A percentile compares a stretch with the other conserved stretches of the same genome.
These are phyloP conservation scores for Prunus davidiana DNA, from an alignment of 306 rosid genomes.

Conservation along the genomic window DNA sequence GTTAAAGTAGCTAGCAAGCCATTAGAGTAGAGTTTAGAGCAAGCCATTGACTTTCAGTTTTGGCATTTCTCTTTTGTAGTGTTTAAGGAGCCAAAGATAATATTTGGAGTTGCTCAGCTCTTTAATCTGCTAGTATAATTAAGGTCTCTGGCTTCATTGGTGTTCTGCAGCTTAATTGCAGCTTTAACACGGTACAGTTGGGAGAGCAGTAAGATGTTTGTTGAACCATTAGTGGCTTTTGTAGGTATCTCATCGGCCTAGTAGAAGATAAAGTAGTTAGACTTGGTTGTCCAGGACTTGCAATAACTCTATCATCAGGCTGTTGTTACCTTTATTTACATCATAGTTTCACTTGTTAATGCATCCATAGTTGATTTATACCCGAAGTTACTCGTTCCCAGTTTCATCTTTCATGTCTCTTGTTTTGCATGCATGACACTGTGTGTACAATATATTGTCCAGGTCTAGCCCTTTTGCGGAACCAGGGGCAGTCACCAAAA, in stretches of 20 bases:
- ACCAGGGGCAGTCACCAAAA: conserved; percentile 39
- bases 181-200: background rate
- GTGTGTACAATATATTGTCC: conserved; percentile 22
- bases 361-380: background rate
- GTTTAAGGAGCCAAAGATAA: background rate
- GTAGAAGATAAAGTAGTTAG: too few relatives aligned
- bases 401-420: conserved; percentile 3
- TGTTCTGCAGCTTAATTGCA: background rate
- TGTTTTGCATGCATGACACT: conserved; percentile 14
- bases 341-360: background rate
- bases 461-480: conserved; percentile 85
- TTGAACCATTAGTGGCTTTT: background rate
- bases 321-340: background rate
- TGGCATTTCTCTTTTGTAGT: background rate
- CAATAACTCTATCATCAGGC: background rate
- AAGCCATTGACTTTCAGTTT: background rate
- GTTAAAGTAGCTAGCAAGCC: background rate
- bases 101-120: background rate
- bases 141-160: background rate
- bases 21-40: background rate
- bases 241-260: background rate
- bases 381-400: conserved; percentile 1
- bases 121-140: background rate
- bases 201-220: background rate
- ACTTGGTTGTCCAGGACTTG: background rate